These are phyloP conservation scores for Pezicula radicicola DNA, from an alignment of 2,329 filamentous ascomycete species.

Conservation along the genomic window DNA sequence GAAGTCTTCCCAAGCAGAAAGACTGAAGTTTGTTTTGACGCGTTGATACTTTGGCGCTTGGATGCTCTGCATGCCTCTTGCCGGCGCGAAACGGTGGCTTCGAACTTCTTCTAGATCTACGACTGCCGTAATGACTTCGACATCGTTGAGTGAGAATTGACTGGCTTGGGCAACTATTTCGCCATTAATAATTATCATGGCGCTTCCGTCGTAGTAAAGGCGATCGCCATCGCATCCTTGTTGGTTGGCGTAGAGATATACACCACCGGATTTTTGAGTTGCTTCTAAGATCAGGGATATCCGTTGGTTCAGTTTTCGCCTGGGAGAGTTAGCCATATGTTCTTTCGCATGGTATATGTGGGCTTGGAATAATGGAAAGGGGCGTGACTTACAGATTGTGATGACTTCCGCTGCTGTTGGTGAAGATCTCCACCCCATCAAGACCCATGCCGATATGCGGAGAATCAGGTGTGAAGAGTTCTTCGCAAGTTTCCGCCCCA, in stretches of 20 bases:
- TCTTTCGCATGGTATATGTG: no score
- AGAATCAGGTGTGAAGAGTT: conserved; percentile 62
- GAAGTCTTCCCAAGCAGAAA: no score
- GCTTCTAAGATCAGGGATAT: conserved; percentile 65
- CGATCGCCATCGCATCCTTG: conserved; percentile 38
- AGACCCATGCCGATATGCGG: conserved; percentile 49
- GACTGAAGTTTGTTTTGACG: no score
- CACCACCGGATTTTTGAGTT: conserved; percentile 58
- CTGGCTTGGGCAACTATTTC: conserved; percentile 56
- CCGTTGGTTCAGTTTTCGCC: conserved; percentile 62
- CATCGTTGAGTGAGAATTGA: conserved; percentile 42
- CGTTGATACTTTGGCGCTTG: no score
- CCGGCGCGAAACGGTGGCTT: no score
- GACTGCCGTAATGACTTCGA: conserved; percentile 41
- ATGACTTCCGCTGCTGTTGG: conserved; percentile 68
- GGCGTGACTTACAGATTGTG: no score
- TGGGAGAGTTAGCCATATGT: no score
- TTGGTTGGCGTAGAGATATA: conserved; percentile 48
- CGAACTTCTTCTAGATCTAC: no score
- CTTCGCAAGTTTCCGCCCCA: conserved; percentile 66
- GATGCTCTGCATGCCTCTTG: background rate
- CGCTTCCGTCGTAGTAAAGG: conserved; percentile 53
- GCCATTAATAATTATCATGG: conserved; percentile 60
- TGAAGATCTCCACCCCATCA: conserved; percentile 68
- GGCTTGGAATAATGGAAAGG: no score